A percentile compares a stretch with the other conserved stretches of the same genome.
Conservation (phyloP, 352 stramenopile species). For the Phytophthora aleatoria region DNA sequence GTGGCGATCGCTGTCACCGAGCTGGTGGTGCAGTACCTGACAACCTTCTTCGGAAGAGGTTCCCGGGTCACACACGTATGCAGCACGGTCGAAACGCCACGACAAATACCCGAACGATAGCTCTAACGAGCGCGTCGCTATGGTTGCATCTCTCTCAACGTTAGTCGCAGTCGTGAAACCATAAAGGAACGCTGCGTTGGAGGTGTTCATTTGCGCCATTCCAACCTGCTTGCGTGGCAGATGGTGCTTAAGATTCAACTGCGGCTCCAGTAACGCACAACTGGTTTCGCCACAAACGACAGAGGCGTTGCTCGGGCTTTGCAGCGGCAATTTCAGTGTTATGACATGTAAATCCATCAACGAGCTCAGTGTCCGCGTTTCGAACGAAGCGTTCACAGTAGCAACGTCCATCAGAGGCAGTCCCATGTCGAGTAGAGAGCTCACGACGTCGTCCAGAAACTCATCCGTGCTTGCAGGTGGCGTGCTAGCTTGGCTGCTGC, state of each 20-base stretch:
- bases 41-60: slow-evolving; percentile 23
- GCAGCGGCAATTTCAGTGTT: slow-evolving; percentile 33
- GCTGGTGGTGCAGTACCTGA: slow-evolving; percentile 37
- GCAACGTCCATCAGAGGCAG: slow-evolving; percentile 20
- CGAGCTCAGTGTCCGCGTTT: slow-evolving; percentile 27
- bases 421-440: slow-evolving; percentile 9
- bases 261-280: slow-evolving; percentile 31
- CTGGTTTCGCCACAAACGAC: slow-evolving; percentile 30
- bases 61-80: slow-evolving; percentile 24
- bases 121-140: slow-evolving; percentile 19
- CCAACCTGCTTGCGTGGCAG: slow-evolving; percentile 39
- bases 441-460: slow-evolving; percentile 23
- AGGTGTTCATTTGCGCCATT: slow-evolving; percentile 22
- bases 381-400: slow-evolving; percentile 33
- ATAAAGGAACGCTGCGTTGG: slow-evolving; percentile 44
- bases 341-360: slow-evolving; percentile 37
- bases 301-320: slow-evolving; percentile 12
- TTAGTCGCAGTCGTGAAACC: slow-evolving; percentile 34
- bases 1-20: slow-evolving; percentile 32
- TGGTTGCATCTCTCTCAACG: neutral
- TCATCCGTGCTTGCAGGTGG: slow-evolving; percentile 13
- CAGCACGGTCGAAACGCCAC: slow-evolving; percentile 40
- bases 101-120: slow-evolving; percentile 47
- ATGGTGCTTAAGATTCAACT: neutral
- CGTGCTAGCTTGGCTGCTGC: neutral